Percentiles rank a stretch among this genome's conserved stretches.
phyloP scores from a whole-genome alignment of 805 yeast genomes.

The Ogataea dorogensis region DNA sequence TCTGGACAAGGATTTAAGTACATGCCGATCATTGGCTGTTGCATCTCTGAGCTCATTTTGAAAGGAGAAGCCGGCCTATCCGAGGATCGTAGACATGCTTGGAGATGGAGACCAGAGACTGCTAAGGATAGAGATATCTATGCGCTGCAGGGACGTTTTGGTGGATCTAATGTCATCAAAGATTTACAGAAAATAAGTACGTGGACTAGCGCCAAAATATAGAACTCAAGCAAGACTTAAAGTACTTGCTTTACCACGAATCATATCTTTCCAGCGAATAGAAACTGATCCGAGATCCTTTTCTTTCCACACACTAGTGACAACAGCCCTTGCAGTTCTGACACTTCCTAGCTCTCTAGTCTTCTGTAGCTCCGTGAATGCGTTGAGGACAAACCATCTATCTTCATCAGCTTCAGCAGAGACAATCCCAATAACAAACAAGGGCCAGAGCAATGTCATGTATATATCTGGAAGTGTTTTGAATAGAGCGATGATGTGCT shows the following conservation, averaged over 20 bases:
- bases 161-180: too few relatives aligned
- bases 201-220: too few relatives aligned
- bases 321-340: slow-evolving; percentile 35
- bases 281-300: slow-evolving; percentile 32
- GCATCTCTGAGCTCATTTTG: too few relatives aligned
- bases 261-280: slow-evolving; percentile 39
- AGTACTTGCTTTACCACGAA: too few relatives aligned
- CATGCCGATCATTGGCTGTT: slow-evolving; percentile 44
- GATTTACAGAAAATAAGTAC: too few relatives aligned
- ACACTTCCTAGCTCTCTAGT: slow-evolving; percentile 39
- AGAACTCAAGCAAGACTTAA: too few relatives aligned
- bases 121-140: too few relatives aligned
- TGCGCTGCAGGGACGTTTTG: too few relatives aligned
- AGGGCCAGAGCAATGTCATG: slow-evolving; percentile 42
- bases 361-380: slow-evolving; percentile 36
- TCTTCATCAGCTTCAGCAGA: slow-evolving; percentile 37
- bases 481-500: slow-evolving; percentile 26
- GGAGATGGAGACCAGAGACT: too few relatives aligned
- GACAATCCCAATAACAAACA: slow-evolving; percentile 39
- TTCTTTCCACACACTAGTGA: slow-evolving; percentile 41
- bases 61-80: too few relatives aligned
- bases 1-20: slow-evolving; percentile 47
- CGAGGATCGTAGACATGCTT: too few relatives aligned
- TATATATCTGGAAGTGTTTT: slow-evolving; percentile 30
- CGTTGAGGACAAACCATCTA: slow-evolving; percentile 39